Conservation (phyloP, 176 grass and related monocot genomes). For the Aegilops speltoides region DNA sequence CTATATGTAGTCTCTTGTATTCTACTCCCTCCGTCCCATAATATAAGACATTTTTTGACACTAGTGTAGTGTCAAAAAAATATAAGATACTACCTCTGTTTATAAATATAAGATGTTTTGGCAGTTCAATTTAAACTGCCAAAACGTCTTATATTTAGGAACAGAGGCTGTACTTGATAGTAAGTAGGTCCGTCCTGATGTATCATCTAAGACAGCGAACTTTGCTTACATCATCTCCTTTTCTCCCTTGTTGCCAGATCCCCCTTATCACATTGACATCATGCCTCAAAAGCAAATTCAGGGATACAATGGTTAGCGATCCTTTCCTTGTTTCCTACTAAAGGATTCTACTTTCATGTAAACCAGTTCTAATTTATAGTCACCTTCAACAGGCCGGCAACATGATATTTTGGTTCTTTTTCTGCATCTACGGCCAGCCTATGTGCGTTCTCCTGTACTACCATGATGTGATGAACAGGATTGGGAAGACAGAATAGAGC, state of each 20-base stretch:
- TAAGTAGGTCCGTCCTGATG: neutral
- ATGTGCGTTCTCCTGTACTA: constrained; percentile 96
- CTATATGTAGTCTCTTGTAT: neutral
- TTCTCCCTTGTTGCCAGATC: constrained; percentile 46
- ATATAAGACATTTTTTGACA: too few relatives aligned
- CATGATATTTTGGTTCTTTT: constrained; percentile 99
- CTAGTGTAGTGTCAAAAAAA: too few relatives aligned
- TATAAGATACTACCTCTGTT: too few relatives aligned
- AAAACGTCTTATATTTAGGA: too few relatives aligned
- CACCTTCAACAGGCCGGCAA: constrained; percentile 71
- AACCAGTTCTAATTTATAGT: constrained; percentile 24
- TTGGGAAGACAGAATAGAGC: constrained; percentile 31
- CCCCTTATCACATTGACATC: constrained; percentile 85
- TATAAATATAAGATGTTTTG: too few relatives aligned
- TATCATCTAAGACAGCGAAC: neutral
- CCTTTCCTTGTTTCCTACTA: neutral
- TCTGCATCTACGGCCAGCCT: constrained; percentile 91
- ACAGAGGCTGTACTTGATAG: neutral
- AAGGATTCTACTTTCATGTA: neutral
- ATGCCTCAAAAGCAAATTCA: constrained; percentile 88
- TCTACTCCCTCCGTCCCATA: too few relatives aligned
- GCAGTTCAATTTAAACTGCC: too few relatives aligned
- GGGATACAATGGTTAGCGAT: constrained; percentile 70
- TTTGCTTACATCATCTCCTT: constrained; percentile 20
- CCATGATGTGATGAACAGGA: constrained; percentile 97